Evolutionary conservation across 2,329 filamentous ascomycete species (phyloP), one percentile per base, ranked within the genome.

Genomic region (Cordyceps javanica): DNA sequence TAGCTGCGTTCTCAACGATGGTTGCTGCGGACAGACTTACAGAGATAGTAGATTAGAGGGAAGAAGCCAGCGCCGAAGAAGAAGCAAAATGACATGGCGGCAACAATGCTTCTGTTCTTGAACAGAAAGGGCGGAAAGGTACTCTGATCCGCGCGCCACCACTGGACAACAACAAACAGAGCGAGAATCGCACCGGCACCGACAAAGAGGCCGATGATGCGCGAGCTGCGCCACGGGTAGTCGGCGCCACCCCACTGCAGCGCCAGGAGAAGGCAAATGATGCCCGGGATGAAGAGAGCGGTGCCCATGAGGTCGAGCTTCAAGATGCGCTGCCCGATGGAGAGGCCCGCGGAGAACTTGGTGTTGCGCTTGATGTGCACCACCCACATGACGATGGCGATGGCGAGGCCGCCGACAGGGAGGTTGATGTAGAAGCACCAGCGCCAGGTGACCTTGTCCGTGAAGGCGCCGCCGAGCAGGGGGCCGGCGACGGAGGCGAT

Each of bases 221-320:
- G 71, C 13, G 73, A 67, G 67, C 72, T 74, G 58, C 66, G 71
- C 82, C 81, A 85, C 4, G 80, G 52, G 56, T 79, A 77, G 25
- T 75, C 66, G 39, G 75, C 70, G 9, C 82, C 82, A 14, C 81
- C 82, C 77, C 79, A 84, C 62, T 84, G 77, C 38, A 85, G 70
- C 8, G 80, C 81, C 4, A 85, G 72, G 9, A 85, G 69, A 13
- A 83, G 70, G 62, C 75, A 79, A 60, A 83, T 66, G 46, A 83
- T 73, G 38, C 76, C 74, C 1, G 81, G 78, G 28, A 82, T 72
- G 63, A 83, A 75, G 59, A 81, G 68, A n/a, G 67, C 66, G 2
- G 76, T 75, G 28, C 82, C 81, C 10, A 73, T 45, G 10, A 80
- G 66, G 63, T 84, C 82, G 46, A 83, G 70, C 60, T 76, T 72